Base-by-base conservation (phyloP, 1,284 basidiomycete species). In the Heliocybe sulcata region DNA sequence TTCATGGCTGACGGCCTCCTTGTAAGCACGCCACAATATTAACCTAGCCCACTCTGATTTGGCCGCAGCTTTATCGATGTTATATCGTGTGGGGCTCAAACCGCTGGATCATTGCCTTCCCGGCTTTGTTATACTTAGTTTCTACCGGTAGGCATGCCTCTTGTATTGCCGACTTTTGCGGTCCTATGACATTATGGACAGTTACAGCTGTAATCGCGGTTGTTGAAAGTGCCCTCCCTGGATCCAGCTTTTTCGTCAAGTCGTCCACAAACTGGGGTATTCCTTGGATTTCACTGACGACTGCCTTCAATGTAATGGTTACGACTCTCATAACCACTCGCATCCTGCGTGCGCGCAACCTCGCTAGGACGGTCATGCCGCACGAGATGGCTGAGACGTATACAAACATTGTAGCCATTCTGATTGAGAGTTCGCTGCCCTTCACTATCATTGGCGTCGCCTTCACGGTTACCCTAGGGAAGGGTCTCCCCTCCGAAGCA, bases 71-170 rank as follows among this genome's bases (percentile, higher is more conserved):
- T 3, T 68, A 68, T 45, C 62, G 67, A 1, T 64, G 64, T 52
- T 67, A 63, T 45, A 62, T 69, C 22, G 64, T 69, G 16, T 69
- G 66, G 64, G 58, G 62, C 22, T 59, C 59, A 1, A 56, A 58
- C 1, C 57, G 55, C 53, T 56, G 51, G 45, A 54, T 66, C 2
- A 50, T 67, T 2, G 47, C 56, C 1, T 52, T 67, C 42, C 67
- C 67, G 1, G 26, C 58, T 12, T 33, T 68, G 2, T 45, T 69
- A 4, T 69, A 62, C 54, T 51, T 68, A 2, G 63, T 59, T 3
- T 61, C 63, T 10, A 58, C 65, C 49, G 62, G 67, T 68, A 55
- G 10, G 66, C 58, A 1, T 16, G 26, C 3, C 22, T 26, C 8
- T 12, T 33, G 16, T n/a, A 14, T n/a, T 12, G 3, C 20, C 45